A percentile compares a stretch with the other conserved stretches of the same genome.
phyloP scores from a whole-genome alignment of 2,329 filamentous ascomycete species.

The Helminthosporium solani region DNA sequence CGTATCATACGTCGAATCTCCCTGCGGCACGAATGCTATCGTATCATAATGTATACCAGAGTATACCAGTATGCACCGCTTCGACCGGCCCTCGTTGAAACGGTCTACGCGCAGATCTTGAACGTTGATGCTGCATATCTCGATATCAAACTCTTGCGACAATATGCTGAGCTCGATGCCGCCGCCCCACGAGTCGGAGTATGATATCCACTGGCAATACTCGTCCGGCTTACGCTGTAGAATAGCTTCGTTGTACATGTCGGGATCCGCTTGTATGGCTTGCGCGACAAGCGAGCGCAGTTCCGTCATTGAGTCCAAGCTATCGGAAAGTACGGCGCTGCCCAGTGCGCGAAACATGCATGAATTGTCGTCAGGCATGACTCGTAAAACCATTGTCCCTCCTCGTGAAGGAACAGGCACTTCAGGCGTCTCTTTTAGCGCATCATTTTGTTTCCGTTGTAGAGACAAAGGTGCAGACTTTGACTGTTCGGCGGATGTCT shows the following conservation, averaged over 20 bases:
- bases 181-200: slow-evolving; percentile 83
- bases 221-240: slow-evolving; percentile 68
- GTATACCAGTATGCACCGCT: slow-evolving; percentile 80
- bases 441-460: slow-evolving; percentile 45
- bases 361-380: slow-evolving; percentile 96
- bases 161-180: slow-evolving; percentile 87
- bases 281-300: slow-evolving; percentile 77
- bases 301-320: slow-evolving; percentile 67
- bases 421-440: slow-evolving; percentile 61
- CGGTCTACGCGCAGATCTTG: slow-evolving; percentile 66
- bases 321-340: slow-evolving; percentile 67
- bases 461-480: slow-evolving; percentile 43
- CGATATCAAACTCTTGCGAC: slow-evolving; percentile 78
- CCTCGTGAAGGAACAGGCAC: slow-evolving; percentile 57
- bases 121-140: slow-evolving; percentile 84
- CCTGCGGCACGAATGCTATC: slow-evolving; percentile 67
- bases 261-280: slow-evolving; percentile 71
- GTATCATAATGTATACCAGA: slow-evolving; percentile 93
- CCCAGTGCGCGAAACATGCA: slow-evolving; percentile 92
- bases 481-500: slow-evolving; percentile 8
- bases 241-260: slow-evolving; percentile 73
- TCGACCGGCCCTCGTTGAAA: slow-evolving; percentile 70
- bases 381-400: slow-evolving; percentile 69
- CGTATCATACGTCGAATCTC: slow-evolving; percentile 61
- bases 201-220: slow-evolving; percentile 81